These are phyloP conservation scores for Colletotrichum chlorophyti DNA, from an alignment of 2,329 filamentous ascomycete species.

Conservation along the genomic window DNA sequence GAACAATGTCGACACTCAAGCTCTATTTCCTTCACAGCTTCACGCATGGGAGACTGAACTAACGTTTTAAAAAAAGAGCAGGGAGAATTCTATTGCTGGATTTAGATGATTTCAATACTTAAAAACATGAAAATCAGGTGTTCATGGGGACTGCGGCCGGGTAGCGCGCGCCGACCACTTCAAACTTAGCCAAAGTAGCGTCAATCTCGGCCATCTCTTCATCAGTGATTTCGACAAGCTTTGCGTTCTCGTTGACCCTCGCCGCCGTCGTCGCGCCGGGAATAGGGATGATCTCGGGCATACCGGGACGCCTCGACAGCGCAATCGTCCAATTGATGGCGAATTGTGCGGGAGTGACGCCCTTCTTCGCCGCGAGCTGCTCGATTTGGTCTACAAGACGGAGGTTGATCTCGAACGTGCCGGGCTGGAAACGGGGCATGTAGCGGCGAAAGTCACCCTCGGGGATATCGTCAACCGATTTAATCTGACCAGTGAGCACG, in stretches of 20 bases:
- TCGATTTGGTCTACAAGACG: constrained; percentile 65
- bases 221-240: constrained; percentile 53
- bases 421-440: constrained; percentile 67
- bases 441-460: constrained; percentile 52
- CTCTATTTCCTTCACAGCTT: not conserved
- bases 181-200: constrained; percentile 53
- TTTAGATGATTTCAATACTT: not conserved
- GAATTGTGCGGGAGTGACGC: constrained; percentile 67
- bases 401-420: constrained; percentile 69
- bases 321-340: constrained; percentile 69
- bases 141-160: constrained; percentile 41
- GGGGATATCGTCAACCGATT: constrained; percentile 60
- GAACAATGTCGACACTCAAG: constrained; percentile 1
- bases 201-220: constrained; percentile 60
- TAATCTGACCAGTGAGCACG: constrained; percentile 61
- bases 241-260: constrained; percentile 67
- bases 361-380: constrained; percentile 64
- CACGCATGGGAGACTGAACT: not conserved
- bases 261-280: constrained; percentile 66
- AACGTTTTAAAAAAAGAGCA: not conserved
- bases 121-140: constrained; percentile 41
- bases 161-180: constrained; percentile 57
- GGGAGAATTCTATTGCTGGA: not conserved
- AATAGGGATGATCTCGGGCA: constrained; percentile 69
- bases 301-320: constrained; percentile 56